Base-by-base conservation (phyloP, 1,139 yeast species). In the Candida sanyaensis region DNA sequence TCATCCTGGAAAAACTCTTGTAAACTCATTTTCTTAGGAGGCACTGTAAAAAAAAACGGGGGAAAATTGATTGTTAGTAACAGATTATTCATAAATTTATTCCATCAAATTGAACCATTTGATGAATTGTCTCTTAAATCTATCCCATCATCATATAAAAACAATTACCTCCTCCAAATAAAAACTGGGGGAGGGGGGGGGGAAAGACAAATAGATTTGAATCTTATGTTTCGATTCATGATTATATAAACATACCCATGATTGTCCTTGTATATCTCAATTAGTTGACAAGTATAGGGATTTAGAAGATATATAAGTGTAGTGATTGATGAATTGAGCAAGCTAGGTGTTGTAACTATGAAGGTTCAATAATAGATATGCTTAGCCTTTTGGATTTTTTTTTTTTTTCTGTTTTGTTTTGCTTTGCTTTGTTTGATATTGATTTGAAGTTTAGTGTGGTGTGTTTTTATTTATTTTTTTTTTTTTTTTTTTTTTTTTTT, bases 1-100 rank as follows among this genome's bases (percentile, higher is more conserved):
- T 75, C 75, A 60, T 79, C 81, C 54, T 71, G 66, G 62, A 76
- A 68, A 66, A 80, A 79, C 66, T 79, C 84, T 58, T 75, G 75
- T 47, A 77, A 68, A 47, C 80, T 70, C 75, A 78, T 75, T 64
- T 78, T 78, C 65, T 77, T 78, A 28, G 71, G 71, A 47, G 72
- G 69, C 41, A 56, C 69, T 65, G 32, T 3, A 26, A 26, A 26
- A 26, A 26, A 26, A 26, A 11, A n/a, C n/a, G n/a, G 26, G 10
- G 29, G n/a, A 7, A 8, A 27, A 36, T 28, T 30, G 21, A 10
- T 13, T 8, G 48, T 45, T 42, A 42, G 45, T 46, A 42, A 24
- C 12, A 5, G 17, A 11, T 11, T 31, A n/a, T 36, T n/a, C 24
- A 7, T 32, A 17, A 32, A 32, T 32, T 32, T 5, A 9, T 12